Percentiles rank a stretch among this genome's conserved stretches.
Conservation (phyloP, 2,329 filamentous ascomycete genomes). For the Clonostachys rosea region DNA sequence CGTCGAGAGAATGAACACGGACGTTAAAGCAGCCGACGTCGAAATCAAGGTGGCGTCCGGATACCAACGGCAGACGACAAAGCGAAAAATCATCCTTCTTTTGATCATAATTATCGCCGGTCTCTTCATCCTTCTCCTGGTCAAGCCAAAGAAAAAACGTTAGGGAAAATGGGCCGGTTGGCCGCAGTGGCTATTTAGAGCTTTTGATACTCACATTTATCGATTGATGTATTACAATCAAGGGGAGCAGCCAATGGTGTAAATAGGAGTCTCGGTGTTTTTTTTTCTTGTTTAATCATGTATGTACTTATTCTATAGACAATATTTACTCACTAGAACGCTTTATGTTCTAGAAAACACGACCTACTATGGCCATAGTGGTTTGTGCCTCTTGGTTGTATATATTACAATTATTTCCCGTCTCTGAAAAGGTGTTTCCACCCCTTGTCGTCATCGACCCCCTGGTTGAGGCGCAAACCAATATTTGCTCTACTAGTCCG, state of each 20-base stretch:
- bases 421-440: neutral
- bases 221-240: constrained; percentile 1
- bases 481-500: too few relatives aligned
- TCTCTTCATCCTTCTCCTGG: constrained; percentile 75
- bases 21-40: constrained; percentile 89
- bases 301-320: neutral
- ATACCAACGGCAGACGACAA: constrained; percentile 84
- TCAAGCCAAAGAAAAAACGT: constrained; percentile 65
- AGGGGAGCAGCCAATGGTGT: neutral
- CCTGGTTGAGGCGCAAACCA: too few relatives aligned
- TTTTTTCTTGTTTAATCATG: constrained; percentile 2
- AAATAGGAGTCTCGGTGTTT: constrained; percentile 4
- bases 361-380: neutral
- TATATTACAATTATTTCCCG: constrained; percentile 1
- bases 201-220: neutral
- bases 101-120: constrained; percentile 79
- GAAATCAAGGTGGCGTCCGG: constrained; percentile 84
- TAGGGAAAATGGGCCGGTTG: neutral
- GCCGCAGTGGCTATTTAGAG: neutral
- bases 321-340: neutral
- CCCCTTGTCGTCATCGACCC: neutral
- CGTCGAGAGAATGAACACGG: constrained; percentile 88
- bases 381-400: neutral
- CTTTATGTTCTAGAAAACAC: neutral
- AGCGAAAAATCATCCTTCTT: constrained; percentile 90